Percentiles rank a stretch among this genome's conserved stretches.
Evolutionary conservation across 2,329 filamentous ascomycete genomes (phyloP).

Genomic region (Penicillium concentricum): DNA sequence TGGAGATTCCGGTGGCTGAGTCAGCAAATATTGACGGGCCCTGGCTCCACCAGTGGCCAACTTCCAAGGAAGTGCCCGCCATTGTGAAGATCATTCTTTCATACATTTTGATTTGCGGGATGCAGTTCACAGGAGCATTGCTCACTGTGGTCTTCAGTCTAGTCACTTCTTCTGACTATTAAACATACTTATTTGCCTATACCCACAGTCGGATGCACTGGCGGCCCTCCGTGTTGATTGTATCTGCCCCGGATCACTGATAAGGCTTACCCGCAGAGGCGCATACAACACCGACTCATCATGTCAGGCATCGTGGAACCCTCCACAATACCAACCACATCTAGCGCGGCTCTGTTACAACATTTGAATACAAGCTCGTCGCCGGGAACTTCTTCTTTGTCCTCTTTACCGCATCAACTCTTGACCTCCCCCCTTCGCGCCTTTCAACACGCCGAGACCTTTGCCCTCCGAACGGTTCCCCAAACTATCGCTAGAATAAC

Average conservation of each 20-base stretch:
- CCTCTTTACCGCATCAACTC: constrained; percentile 33
- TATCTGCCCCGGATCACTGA: constrained; percentile 21
- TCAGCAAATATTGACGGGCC: not conserved
- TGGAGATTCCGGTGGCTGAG: not conserved
- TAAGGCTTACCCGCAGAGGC: constrained; percentile 14
- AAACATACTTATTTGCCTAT: not conserved
- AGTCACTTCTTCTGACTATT: not conserved
- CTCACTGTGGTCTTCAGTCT: constrained; percentile 12
- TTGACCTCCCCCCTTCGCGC: constrained; percentile 39
- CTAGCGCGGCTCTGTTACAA: constrained; percentile 21
- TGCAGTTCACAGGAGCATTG: constrained; percentile 16
- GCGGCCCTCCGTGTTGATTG: constrained; percentile 13
- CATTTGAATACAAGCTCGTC: constrained; percentile 18
- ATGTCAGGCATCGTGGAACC: constrained; percentile 28
- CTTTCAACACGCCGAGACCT: constrained; percentile 37
- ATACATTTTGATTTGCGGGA: constrained; percentile 4
- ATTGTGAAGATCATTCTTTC: constrained; percentile 6
- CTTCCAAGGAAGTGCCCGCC: constrained; percentile 5
- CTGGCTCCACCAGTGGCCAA: not conserved
- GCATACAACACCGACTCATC: constrained; percentile 8
- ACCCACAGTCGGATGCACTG: not conserved
- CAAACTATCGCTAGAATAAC: constrained; percentile 31
- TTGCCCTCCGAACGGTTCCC: constrained; percentile 37
- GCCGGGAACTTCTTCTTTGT: constrained; percentile 21
- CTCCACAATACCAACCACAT: constrained; percentile 20